Evolutionary conservation across 352 stramenopile species (phyloP), one percentile per base, ranked within the genome.

Genomic region (Globisporangium emineosum): DNA sequence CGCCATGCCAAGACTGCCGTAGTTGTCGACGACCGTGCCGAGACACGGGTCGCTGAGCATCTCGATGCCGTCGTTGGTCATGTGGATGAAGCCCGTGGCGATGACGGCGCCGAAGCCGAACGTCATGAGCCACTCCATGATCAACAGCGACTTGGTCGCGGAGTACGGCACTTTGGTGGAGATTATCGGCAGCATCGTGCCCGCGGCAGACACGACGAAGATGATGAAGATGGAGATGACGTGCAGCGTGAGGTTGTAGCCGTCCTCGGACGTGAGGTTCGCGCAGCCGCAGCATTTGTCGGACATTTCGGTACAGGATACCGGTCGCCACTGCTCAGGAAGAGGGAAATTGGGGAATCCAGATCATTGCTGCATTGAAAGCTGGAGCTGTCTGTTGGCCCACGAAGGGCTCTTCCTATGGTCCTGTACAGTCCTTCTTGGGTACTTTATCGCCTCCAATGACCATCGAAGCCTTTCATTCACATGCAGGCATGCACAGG

Each of bases 101-200:
- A 91, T 73, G 42, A 93, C 79, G 5, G 90, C 81, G 51, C 85
- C 85, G 64, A 82, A 85, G 0, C 78, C 78, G 56, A 91, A 86
- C 0, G 78, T 70, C 42, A 82, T 77, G 42, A 89, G 73, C 40
- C 73, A 74, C 55, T 84, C 71, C 63, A 89, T 77, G 29, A 79
- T 71, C 19, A 83, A 17, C 15, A 27, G 37, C 30, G 72, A 76
- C n/a, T 78, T 78, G 62, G 68, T 54, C 15, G 69, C 65, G 27
- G 73, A 69, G 12, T 69, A 60, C 30, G 72, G 64, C 15, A 83
- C 69, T 27, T 77, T 73, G 62, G 67, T 68, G 23, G 75, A 72
- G 27, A 88, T 55, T 27, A 87, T 73, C 2, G 79, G 78, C 49
- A 89, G 29, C 56, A 80, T 32, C 2, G 75, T 74, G n/a, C 75